phyloP scores from a whole-genome alignment of 2,329 filamentous ascomycete species.

The Orbilia javanica region DNA sequence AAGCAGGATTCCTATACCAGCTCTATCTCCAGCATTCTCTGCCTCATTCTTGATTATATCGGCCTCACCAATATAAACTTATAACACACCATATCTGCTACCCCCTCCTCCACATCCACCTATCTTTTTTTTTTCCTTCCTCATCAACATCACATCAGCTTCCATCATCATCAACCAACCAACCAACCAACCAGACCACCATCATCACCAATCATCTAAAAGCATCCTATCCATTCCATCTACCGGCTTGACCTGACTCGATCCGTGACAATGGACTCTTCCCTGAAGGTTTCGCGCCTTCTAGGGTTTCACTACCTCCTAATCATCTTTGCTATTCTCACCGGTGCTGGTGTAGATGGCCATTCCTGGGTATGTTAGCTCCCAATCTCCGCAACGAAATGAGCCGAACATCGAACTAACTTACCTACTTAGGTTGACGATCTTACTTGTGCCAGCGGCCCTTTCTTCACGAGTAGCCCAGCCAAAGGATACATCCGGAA shows the following conservation, averaged over 20 bases:
- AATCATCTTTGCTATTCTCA: conserved; percentile 25
- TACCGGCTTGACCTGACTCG: background rate
- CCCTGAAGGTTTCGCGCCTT: conserved; percentile 40
- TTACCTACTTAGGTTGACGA: conserved; percentile 54
- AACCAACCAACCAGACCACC: background rate
- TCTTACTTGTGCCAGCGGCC: conserved; percentile 59
- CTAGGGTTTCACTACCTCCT: conserved; percentile 34
- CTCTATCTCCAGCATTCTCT: conserved; percentile 35
- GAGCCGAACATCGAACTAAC: background rate
- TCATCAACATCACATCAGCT: background rate
- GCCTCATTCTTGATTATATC: conserved; percentile 36
- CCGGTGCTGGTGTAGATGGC: conserved; percentile 36
- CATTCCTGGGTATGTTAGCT: conserved; percentile 37
- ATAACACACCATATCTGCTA: no score
- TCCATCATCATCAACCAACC: background rate
- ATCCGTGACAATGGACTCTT: conserved; percentile 30
- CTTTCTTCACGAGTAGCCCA: conserved; percentile 20
- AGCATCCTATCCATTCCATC: background rate
- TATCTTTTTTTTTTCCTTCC: background rate
- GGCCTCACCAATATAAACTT: conserved; percentile 32
- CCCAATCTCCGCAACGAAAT: background rate
- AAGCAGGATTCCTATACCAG: conserved; percentile 15
- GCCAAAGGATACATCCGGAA: conserved; percentile 57
- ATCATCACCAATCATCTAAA: background rate
- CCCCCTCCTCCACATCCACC: background rate